Evolutionary conservation across 495 filamentous ascomycete genomes (phyloP), one percentile per base, ranked within the genome.

Genomic region (Neurospora sp.): DNA sequence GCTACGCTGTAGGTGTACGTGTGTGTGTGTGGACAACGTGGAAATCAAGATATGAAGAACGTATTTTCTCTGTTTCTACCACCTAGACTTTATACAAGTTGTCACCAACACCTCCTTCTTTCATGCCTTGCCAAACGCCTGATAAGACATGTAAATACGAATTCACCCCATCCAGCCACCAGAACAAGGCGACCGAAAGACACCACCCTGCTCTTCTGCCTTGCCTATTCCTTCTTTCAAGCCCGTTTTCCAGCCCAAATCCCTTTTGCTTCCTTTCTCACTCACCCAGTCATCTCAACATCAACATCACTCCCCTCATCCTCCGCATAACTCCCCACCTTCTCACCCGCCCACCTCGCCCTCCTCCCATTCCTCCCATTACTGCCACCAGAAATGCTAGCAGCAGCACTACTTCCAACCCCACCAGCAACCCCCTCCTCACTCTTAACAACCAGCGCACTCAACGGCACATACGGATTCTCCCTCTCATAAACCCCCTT

Each of bases 401-500:
- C 42, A 35, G 9, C 39, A 72, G 35, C 18, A 31, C 31, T 31
- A 31, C 31, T 4, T 31, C 31, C 31, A 31, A 31, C 31, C 31
- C 31, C 31, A 31, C 31, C 31, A 39, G n/a, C 74, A 41, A 41
- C 69, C 72, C 54, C 69, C 31, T 35, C 69, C 70, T 14, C 69
- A 31, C 3, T 39, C 48, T 39, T 72, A 37, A 27, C 27, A 71
- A 41, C 73, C 39, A n/a, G 14, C 38, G 20, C 48, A 31, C 88
- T 31, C 71, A 54, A 16, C 35, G n/a, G n/a, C 27, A 66, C 69
- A 8, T 40, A 31, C n/a, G 79, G 91, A 80, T 93, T 85, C 20
- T 85, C 86, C 66, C 84, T 83, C 74, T 90, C 90, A 82, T 89
- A 96, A 72, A 86, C 84, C 66, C 81, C 84, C 78, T 89, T 89